Conservation (phyloP, 164 flowering plant species). For the Magnolia changhungtana region DNA sequence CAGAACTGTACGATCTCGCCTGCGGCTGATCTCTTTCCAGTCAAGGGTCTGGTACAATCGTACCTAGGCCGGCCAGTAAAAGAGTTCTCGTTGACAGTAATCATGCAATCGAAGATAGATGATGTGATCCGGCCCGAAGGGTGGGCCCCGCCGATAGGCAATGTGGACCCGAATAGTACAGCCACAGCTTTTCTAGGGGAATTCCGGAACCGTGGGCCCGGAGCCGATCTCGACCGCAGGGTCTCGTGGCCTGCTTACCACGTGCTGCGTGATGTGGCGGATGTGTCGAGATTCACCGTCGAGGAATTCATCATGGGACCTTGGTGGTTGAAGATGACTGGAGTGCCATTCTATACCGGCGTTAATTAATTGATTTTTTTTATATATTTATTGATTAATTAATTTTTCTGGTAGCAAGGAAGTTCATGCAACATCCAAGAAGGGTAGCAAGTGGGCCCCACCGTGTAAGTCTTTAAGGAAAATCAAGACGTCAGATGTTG, state of each 20-base stretch:
- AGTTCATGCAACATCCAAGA: too few species aligned
- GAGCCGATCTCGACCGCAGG: constrained; percentile 14
- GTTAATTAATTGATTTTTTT: constrained; percentile 6
- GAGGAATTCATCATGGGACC: constrained; percentile 14
- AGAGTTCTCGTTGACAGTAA: constrained; percentile 8
- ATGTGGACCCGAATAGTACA: neutral
- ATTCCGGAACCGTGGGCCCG: constrained; percentile 23
- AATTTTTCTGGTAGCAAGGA: too few species aligned
- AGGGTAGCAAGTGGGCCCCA: too few species aligned
- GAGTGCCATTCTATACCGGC: constrained; percentile 17
- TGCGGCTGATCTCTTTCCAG: constrained; percentile 19
- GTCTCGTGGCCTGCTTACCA: constrained; percentile 24
- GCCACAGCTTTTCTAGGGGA: constrained; percentile 21
- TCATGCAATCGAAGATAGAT: constrained; percentile 14
- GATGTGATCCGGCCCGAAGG: constrained; percentile 10
- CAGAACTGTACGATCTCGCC: constrained; percentile 40
- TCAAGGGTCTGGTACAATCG: neutral
- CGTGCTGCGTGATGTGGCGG: neutral
- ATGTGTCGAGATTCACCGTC: constrained; percentile 18
- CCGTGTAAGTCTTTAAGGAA: too few species aligned
- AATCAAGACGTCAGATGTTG: too few species aligned
- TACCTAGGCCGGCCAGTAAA: constrained; percentile 25
- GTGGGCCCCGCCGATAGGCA: neutral
- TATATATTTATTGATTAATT: too few species aligned
- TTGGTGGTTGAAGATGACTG: constrained; percentile 19